Base-by-base conservation (phyloP, 257 asterid genomes). In the Plantago major region DNA sequence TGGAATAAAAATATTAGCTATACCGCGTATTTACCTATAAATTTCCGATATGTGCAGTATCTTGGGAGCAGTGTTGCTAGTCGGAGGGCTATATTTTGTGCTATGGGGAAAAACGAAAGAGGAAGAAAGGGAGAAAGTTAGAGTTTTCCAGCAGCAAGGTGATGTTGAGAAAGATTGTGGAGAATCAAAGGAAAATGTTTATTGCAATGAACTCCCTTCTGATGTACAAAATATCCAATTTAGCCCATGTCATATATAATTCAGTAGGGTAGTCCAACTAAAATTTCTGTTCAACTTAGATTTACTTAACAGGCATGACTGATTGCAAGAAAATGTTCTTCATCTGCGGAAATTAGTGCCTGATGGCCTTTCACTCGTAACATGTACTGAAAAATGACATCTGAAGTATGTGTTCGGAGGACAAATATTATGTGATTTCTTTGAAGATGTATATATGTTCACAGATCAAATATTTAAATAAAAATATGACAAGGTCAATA, bases 31-130 rank as follows among this genome's bases (percentile, higher is more conserved):
- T 1, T 2, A 61, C 7, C 5, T 42, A 2, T 7, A 16, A 13
- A 6, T 19, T 42, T 44, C 1, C 12, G 11, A 46, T 6, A 33
- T 64, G 51, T 76, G 46, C 71, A 90, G 98, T 71, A 75, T 85
- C 1, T 46, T 90, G 71, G 98, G 98, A 69, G 96, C 81, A 52
- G 2, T 81, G 14, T 19, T 90, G 55, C 79, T 88, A n/a, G 83
- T 88, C 47, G 82, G 87, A 61, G 96, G 96, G 55, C 85, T 90
- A 19, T 90, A 90, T 47, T 73, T 76, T 65, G 96, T 88, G 49
- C 58, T 88, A 10, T 90, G 95, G 95, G 98, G 96, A 53, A 88
- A 90, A 81, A 77, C 63, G 0, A 79, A 69, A 71, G 98, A 90
- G 73, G 82, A 80, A 50, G 76, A 68, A 40, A 69, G 62, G 38